Base-by-base conservation (phyloP, 495 filamentous ascomycete species). In the Aspergillus bertholletiae region DNA sequence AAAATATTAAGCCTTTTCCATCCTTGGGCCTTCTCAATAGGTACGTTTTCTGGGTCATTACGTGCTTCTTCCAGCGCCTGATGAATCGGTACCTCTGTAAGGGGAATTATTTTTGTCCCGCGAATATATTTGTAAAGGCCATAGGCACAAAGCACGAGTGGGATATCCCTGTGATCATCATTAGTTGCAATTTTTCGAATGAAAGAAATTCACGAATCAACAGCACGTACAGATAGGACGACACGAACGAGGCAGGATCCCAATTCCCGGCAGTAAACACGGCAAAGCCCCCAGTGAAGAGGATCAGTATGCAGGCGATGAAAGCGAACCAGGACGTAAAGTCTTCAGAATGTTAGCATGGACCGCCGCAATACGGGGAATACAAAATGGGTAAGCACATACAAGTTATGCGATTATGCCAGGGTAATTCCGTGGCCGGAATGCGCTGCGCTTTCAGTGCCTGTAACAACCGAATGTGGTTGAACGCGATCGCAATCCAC, bases 261-360 rank as follows among this genome's bases (percentile, higher is more conserved):
- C 70, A 74, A 32, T 66, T 70, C 26, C 70, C 69, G n/a, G 53
- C 41, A 0, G 70, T 74, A 37, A 87, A 87, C n/a, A 85, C 83
- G 8, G 70, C 63, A 54, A 86, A 87, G 6, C 84, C 84, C 53
- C 82, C 86, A 30, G 84, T 77, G 6, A 87, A 57, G 3, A 76
- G 70, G 30, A 86, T 69, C 46, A 85, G 62, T 24, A 66, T 48
- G 58, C 84, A 86, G 20, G 68, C 69, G 32, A 79, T 64, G 5
- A 84, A 56, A 0, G 75, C 69, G 26, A 78, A 65, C 71, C 74
- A 86, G 0, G 81, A 71, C 9, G 72, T 69, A 55, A 72, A 80
- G 32, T 75, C 83, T 70, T 74, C 68, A n/a, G 1, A 71, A 12
- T 13, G 17, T 40, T 50, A 55, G 32, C 20, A 15, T 32, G 28